Base-by-base conservation (phyloP, 2,329 filamentous ascomycete species). In the Sporothrix dimorphospora region DNA sequence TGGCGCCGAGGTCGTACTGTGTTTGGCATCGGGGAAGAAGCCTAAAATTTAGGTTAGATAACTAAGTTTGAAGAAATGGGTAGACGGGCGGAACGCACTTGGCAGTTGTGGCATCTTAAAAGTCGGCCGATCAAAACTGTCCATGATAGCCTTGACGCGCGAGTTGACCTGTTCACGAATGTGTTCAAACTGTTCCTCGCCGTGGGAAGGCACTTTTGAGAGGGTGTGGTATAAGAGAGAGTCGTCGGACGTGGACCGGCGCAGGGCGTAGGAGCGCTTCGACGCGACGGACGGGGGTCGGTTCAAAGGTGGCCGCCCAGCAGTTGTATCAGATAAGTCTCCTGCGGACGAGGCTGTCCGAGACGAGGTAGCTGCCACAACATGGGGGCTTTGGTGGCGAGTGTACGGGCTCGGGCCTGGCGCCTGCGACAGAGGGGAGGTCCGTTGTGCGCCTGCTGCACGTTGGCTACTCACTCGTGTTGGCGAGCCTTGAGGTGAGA, bases 131-230 rank as follows among this genome's bases (percentile, higher is more conserved):
- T 97, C 94, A 74, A 93, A 89, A 78, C 92, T 97, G 79, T 98
- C 94, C 78, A 90, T 92, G 79, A 98, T 92, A 4, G 95, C 95
- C 82, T 97, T 97, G 78, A 96, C 86, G 55, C 95, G 88, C 76
- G 92, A 94, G 77, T 98, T 98, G 75, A 95, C 91, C 83, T 96
- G 93, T 74, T 93, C 92, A 57, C 90, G 89, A 14, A 97, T 89
- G 80, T 96, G 86, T 67, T 92, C 88, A 80, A 96, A 98, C 59
- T 91, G 87, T 51, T 89, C 89, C 77, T 95, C 93, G 1, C 94
- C 94, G 0, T 97, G 85, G 0, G 94, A 97, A 0, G 94, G 96
- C 0, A 92, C 90, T 34, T 90, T 86, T 0, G 94, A 97, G 2
- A 94, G 83, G 4, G 89, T 90, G 76, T 93, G 89, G 76, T 92